Base-by-base conservation (phyloP, 495 filamentous ascomycete species). In the Tuber brumale region DNA sequence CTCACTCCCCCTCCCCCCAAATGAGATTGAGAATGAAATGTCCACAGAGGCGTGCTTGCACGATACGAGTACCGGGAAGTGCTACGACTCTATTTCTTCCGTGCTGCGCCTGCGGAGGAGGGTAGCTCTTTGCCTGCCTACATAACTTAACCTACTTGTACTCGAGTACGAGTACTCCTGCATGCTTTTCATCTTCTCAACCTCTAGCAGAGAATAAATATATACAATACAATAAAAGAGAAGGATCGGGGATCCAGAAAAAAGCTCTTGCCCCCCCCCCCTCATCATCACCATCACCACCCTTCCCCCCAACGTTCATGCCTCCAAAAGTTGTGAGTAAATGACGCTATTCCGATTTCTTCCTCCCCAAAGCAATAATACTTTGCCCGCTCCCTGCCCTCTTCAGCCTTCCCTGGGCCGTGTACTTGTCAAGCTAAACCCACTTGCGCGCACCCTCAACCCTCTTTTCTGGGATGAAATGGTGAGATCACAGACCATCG, bases 401-500 rank as follows among this genome's bases (percentile, higher is more conserved):
- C 51, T 16, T 61, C n/a, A 31, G 51, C 51, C n/a, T 61, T 61
- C n/a, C 8, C 9, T 31, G n/a, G n/a, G 51, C n/a, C 51, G 51
- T 61, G 51, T 61, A 31, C 51, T 61, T 31, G 12, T 61, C 9
- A 16, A 61, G n/a, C 51, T 61, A 31, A 31, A 31, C n/a, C 51
- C 12, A 31, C 23, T 61, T 27, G 51, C n/a, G 12, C 2, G 12
- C 21, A 61, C 51, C 6, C 12, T 31, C 51, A 31, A 61, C 51
- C 31, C 51, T 31, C 51, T 27, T 16, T 14, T 14, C 51, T 16
- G n/a, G n/a, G 51, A 61, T 61, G 51, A 61, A 61, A 27, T 61
- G n/a, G n/a, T 61, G 51, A 61, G 51, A 61, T 61, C 51, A n/a
- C 51, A 61, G 51, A 61, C 51, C 51, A 61, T 61, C 51, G n/a